Conservation (phyloP, 768 basidiomycete genomes). For the Leccinum imitatum region DNA sequence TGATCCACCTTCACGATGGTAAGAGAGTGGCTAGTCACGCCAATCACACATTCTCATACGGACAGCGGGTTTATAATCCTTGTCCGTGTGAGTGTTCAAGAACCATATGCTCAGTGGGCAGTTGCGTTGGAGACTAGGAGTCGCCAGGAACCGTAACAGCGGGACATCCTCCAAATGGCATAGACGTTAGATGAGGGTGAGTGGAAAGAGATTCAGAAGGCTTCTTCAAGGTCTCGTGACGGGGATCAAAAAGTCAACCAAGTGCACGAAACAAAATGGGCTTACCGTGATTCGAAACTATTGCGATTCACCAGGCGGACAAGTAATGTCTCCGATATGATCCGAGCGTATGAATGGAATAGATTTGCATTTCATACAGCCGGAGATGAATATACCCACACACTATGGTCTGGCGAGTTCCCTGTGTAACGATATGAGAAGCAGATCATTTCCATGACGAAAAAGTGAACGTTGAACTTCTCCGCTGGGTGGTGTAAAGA, state of each 20-base stretch:
- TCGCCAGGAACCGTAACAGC: neutral
- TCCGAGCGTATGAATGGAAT: neutral
- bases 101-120: neutral
- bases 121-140: neutral
- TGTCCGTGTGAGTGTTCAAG: neutral
- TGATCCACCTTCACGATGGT: neutral
- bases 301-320: neutral
- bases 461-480: neutral
- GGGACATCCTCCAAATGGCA: neutral
- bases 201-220: neutral
- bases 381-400: neutral
- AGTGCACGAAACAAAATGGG: neutral
- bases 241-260: neutral
- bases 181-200: neutral
- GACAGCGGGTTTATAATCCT: neutral
- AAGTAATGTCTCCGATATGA: neutral
- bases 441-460: neutral
- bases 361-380: neutral
- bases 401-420: neutral
- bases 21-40: too few species aligned
- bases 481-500: neutral
- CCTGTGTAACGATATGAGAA: too few species aligned
- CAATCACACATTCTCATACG: neutral
- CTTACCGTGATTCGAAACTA: neutral
- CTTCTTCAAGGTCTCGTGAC: neutral